Evolutionary conservation across 2,329 filamentous ascomycete species (phyloP), one percentile per base, ranked within the genome.

Genomic region (Stagonosporopsis rhizophila): DNA sequence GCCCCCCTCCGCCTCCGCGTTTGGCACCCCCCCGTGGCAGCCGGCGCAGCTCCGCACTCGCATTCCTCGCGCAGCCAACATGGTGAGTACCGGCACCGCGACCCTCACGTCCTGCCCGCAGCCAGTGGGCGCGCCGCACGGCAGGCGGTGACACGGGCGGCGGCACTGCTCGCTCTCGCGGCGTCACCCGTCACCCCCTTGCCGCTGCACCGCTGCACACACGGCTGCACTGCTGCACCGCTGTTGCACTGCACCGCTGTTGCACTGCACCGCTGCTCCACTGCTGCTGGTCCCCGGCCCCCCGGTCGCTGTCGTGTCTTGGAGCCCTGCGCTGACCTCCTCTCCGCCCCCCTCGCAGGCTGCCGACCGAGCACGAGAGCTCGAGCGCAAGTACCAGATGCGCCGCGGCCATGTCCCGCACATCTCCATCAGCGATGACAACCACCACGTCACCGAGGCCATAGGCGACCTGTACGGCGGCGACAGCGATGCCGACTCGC

Each of bases 401-500:
- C 79, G 82, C 60, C 80, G 83, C 69, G 83, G 84, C 64, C 86
- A 88, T 78, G 79, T 78, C 64, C 81, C 85, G 60, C 83, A 87
- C 66, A 79, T 88, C 59, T 87, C 85, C 66, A 88, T 96, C 75
- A 95, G 90, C 76, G 92, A 96, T 78, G 90, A 93, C 59, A 92
- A 85, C 78, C 92, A 96, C 79, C 93, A 96, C 85, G 91, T 96
- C 74, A 96, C 92, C 53, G 93, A 96, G 77, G 90, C 92, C 57
- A 96, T 96, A 77, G 91, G 91, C 48, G 92, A 92, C 68, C 85
- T 96, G 78, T 96, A 97, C 78, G 91, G 90, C 69, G 89, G 91
- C 71, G 86, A 91, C 67, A 89, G 92, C 73, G 85, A 91, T 68
- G 78, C 83, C 66, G 78, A 73, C 59, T 48, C 57, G 53, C 61